Base-by-base conservation (phyloP, 768 basidiomycete species). In the Rhodotorula babjevae region DNA sequence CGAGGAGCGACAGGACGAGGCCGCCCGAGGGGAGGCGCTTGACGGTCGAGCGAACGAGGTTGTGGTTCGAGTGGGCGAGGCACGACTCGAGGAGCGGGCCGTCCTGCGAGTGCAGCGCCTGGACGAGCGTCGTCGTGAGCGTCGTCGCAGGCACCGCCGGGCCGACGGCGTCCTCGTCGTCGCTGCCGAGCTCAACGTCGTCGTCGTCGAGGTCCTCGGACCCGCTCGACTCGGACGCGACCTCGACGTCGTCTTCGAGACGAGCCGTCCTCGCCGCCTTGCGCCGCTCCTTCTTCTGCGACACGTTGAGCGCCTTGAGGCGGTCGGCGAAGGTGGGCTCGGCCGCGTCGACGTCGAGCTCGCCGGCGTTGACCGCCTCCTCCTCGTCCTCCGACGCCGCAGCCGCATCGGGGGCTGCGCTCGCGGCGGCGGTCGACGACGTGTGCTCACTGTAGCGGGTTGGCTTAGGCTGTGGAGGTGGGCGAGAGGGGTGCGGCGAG, bases 71-170 rank as follows among this genome's bases (percentile, higher is more conserved):
- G 81, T 97, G 91, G 1, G 87, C 83, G 44, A 95, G 82, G 82
- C 93, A 95, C 36, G 89, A 89, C 79, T 96, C 92, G 71, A 98
- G 83, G 50, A 98, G 83, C 18, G 87, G 87, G 5, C 90, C 86
- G 83, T 99, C 96, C 29, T 90, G 89, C 1, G 96, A 97, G 80
- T 99, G 96, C 40, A 99, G 82, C 0, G 96, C 95, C 82, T 99
- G 96, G 69, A 95, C 91, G 61, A 99, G 85, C 40, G 95, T 94
- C 67, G 93, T 89, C 40, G 95, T 92, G 70, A 98, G 85, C 0
- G 95, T 94, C 74, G 89, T 87, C 2, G 92, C 87, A 50, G 93
- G 91, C 58, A 80, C 79, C 6, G 79, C 77, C 75, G 77, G 57
- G 33, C 19, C 63, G 29, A 12, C 52, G 6, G 59, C 55, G 9